Conservation (phyloP, 257 asterid species). For the Mitragyna speciosa region DNA sequence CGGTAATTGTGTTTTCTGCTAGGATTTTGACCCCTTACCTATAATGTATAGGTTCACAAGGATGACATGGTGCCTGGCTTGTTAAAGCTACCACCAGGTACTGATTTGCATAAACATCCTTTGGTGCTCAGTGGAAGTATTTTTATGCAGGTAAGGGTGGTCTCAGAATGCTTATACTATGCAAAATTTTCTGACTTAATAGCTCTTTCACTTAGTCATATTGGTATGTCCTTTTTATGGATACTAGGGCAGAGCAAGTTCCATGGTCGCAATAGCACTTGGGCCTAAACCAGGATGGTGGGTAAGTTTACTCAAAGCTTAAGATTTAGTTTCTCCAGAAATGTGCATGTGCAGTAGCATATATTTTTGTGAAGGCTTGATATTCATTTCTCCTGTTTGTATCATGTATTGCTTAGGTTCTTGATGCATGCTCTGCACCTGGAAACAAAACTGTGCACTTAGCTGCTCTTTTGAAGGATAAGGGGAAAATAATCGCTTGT, state of each 20-base stretch:
- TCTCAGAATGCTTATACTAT: not conserved
- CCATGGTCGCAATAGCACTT: conserved; percentile 88
- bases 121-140: conserved; percentile 65
- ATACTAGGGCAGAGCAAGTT: conserved; percentile 86
- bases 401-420: conserved; percentile 50
- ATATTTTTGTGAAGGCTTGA: not conserved
- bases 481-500: conserved; percentile 81
- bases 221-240: not conserved
- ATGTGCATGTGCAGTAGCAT: not conserved
- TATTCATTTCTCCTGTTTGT: not conserved
- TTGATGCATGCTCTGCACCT: conserved; percentile 97
- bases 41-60: conserved; percentile 49
- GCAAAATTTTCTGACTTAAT: not conserved
- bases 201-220: not conserved
- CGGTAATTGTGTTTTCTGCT: not conserved
- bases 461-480: conserved; percentile 86
- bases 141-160: conserved; percentile 77
- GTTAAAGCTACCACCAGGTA: conserved; percentile 76
- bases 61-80: conserved; percentile 80
- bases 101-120: conserved; percentile 88
- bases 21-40: conserved; percentile 10
- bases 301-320: conserved; percentile 37
- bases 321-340: not conserved
- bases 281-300: conserved; percentile 85
- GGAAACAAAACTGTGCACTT: conserved; percentile 96